Percentiles rank a stretch among this genome's conserved stretches.
Conservation (phyloP, 2,329 filamentous ascomycete species). For the Aspergillus pseudoterreus region DNA sequence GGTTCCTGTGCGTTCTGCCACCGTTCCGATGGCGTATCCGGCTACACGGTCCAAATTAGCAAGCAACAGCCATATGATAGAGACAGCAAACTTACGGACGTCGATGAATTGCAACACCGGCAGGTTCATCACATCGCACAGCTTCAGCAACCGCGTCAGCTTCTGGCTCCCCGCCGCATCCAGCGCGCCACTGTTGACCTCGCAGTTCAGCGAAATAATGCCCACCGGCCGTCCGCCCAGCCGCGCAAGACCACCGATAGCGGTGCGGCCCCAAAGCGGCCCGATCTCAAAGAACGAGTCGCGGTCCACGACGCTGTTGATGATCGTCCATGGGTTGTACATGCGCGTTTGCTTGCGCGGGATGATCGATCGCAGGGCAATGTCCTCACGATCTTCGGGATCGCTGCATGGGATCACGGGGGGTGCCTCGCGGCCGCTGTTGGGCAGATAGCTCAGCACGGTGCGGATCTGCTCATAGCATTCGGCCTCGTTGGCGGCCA, state of each 20-base stretch:
- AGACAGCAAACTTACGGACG: constrained; percentile 41
- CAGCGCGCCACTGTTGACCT: constrained; percentile 59
- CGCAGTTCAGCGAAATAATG: constrained; percentile 58
- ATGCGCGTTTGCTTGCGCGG: constrained; percentile 56
- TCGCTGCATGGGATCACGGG: constrained; percentile 49
- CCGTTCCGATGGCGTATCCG: constrained; percentile 61
- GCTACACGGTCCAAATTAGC: constrained; percentile 23
- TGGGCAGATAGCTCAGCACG: constrained; percentile 56
- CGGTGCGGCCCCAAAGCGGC: constrained; percentile 58
- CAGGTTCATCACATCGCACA: constrained; percentile 64
- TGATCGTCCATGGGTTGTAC: constrained; percentile 58
- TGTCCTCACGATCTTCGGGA: constrained; percentile 47
- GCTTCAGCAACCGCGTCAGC: constrained; percentile 57
- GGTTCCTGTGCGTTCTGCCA: constrained; percentile 59
- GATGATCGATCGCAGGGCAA: constrained; percentile 53
- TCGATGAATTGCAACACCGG: constrained; percentile 63
- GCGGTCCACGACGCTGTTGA: constrained; percentile 54
- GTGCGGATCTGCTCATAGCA: constrained; percentile 60
- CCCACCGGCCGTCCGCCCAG: constrained; percentile 57
- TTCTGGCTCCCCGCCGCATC: constrained; percentile 61
- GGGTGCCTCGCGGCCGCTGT: constrained; percentile 54
- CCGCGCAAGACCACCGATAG: constrained; percentile 59
- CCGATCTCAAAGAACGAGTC: constrained; percentile 63
- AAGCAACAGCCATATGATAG: not conserved
- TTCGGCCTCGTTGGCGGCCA: constrained; percentile 57